Evolutionary conservation across 139 green algal genomes (phyloP).

Genomic region (Eudorina sp.): DNA sequence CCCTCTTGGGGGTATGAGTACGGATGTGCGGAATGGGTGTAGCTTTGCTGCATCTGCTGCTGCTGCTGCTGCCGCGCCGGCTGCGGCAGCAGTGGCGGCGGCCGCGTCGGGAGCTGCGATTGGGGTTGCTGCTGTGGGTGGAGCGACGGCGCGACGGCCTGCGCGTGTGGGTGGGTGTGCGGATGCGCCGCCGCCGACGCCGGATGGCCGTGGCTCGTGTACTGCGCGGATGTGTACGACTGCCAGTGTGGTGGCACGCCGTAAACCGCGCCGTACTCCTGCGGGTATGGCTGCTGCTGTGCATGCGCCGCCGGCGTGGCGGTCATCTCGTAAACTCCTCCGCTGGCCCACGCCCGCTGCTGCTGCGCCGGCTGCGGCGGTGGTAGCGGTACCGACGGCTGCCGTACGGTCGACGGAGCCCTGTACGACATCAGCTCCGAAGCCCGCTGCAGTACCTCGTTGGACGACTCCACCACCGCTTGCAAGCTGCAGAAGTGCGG

Average conservation of each 20-base stretch:
- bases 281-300: neutral
- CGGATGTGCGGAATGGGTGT: no score
- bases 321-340: no score
- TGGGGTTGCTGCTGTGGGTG: neutral
- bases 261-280: no score
- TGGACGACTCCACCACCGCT: neutral
- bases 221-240: no score
- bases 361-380: neutral
- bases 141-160: no score
- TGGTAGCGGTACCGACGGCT: neutral
- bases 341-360: neutral
- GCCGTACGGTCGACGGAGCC: no score
- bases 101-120: neutral
- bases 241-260: no score
- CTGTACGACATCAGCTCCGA: conserved; percentile 14
- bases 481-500: neutral
- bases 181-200: no score
- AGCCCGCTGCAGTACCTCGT: neutral
- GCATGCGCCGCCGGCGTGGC: no score
- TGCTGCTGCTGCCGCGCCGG: neutral
- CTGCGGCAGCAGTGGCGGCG: neutral
- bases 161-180: no score
- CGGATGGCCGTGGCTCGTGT: no score
- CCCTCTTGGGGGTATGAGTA: no score
- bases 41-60: neutral